A percentile compares a stretch with the other conserved stretches of the same genome.
Conservation (phyloP, 1,139 yeast species). For the Blastobotrys petasosporus region DNA sequence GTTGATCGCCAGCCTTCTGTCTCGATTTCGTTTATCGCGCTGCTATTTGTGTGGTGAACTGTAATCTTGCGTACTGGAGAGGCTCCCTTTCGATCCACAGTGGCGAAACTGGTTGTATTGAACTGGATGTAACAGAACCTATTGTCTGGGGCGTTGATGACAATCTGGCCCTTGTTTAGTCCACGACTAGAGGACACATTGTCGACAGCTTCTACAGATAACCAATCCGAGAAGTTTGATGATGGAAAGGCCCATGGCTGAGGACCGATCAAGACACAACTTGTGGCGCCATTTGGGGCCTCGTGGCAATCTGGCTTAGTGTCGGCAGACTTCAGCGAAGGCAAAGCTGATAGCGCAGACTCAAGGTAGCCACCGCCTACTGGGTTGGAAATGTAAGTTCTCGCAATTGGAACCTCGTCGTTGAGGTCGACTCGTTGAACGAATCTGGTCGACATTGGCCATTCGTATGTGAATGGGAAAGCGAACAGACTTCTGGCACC, state of each 20-base stretch:
- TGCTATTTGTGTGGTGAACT: conserved; percentile 34
- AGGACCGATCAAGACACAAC: conserved; percentile 47
- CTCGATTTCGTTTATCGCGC: conserved; percentile 23
- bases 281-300: conserved; percentile 43
- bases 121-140: conserved; percentile 59
- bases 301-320: conserved; percentile 36
- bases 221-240: conserved; percentile 39
- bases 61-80: conserved; percentile 61
- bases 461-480: conserved; percentile 50
- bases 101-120: conserved; percentile 41
- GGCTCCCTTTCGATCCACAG: conserved; percentile 29
- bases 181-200: conserved; percentile 33
- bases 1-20: conserved; percentile 5
- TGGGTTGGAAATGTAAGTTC: not conserved
- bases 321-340: conserved; percentile 47
- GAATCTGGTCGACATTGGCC: conserved; percentile 68
- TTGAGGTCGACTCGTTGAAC: conserved; percentile 51
- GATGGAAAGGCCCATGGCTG: conserved; percentile 47
- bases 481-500: conserved; percentile 37
- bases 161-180: conserved; percentile 58
- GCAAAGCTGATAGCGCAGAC: conserved; percentile 50
- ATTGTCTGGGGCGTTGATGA: conserved; percentile 53
- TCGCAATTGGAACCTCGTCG: conserved; percentile 18
- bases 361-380: conserved; percentile 26
- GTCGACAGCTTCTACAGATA: conserved; percentile 17